Evolutionary conservation across 208 protist genomes (phyloP), one percentile per base, ranked within the genome.

Genomic region (Leishmania turanica): DNA sequence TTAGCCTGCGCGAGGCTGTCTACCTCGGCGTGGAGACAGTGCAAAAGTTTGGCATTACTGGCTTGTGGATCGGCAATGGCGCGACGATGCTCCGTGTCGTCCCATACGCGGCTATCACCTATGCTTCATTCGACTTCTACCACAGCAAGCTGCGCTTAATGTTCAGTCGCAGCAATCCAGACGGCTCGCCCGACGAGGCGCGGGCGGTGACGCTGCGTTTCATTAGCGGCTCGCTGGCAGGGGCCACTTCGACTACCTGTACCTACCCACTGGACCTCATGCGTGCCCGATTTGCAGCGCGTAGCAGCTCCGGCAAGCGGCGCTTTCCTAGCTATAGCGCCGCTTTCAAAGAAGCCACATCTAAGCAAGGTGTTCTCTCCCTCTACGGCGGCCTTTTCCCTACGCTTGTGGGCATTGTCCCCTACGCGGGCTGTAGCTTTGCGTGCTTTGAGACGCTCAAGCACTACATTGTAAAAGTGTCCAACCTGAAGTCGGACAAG

Each of bases 211-310:
- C 80, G 24, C 65, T 95, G 47, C 88, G 91, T 62, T 98, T 97
- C 77, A 77, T 96, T 24, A 93, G 92, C 66, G 97, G 97, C 40
- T 93, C 97, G 17, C 56, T 98, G 53, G 96, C 97, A 13, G 98
- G 98, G n/a, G 95, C 97, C 53, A 99, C 97, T 2, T 91, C 96
- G 34, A 96, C 95, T 9, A 91, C 95, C 21, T 94, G 86, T 62
- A 99, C 97, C 11, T 99, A 99, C 84, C 98, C 98, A 31, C 86
- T 99, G 2, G 98, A 99, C 78, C 84, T 99, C 11, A 97, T 99
- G 89, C 90, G 98, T 27, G 96, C 98, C 21, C 80, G 97, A 65
- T 92, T 99, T 75, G 95, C 96, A 1, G 95, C 91, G 24, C 84
- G 84, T 78, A 93, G 92, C 78, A 86, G 85, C 71, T 90, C 80